Conservation (phyloP, 495 filamentous ascomycete genomes). For the Penicillium odoratum region DNA sequence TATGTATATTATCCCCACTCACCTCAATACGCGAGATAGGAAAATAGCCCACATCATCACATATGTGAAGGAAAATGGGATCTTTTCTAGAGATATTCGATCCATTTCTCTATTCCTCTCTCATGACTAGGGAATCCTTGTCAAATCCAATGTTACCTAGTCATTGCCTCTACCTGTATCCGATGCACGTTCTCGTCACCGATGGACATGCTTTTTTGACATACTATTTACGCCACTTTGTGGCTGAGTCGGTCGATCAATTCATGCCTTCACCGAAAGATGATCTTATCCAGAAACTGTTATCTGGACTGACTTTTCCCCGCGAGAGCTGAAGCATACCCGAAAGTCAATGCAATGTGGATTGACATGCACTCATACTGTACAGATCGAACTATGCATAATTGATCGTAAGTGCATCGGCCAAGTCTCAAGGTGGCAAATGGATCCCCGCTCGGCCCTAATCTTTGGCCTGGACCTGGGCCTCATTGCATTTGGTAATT, state of each 20-base stretch:
- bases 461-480: slow-evolving; percentile 1
- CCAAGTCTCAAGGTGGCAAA: not conserved
- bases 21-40: not conserved
- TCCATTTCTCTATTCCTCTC: not conserved
- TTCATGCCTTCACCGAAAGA: slow-evolving; percentile 7
- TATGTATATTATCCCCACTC: too few species aligned
- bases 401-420: not conserved
- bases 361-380: not conserved
- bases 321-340: slow-evolving; percentile 18
- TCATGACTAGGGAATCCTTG: not conserved
- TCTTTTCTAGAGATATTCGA: not conserved
- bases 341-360: slow-evolving; percentile 7
- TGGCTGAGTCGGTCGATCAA: slow-evolving; percentile 22
- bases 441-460: slow-evolving; percentile 1
- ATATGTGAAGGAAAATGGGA: not conserved
- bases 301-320: slow-evolving; percentile 5
- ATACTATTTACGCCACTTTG: slow-evolving; percentile 16
- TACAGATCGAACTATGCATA: not conserved
- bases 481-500: not conserved
- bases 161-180: not conserved
- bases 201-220: not conserved
- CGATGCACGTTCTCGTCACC: not conserved
- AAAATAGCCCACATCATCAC: not conserved
- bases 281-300: slow-evolving; percentile 8
- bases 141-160: not conserved